Evolutionary conservation across 768 basidiomycete genomes (phyloP).

Genomic region (Psilocybe sp.): DNA sequence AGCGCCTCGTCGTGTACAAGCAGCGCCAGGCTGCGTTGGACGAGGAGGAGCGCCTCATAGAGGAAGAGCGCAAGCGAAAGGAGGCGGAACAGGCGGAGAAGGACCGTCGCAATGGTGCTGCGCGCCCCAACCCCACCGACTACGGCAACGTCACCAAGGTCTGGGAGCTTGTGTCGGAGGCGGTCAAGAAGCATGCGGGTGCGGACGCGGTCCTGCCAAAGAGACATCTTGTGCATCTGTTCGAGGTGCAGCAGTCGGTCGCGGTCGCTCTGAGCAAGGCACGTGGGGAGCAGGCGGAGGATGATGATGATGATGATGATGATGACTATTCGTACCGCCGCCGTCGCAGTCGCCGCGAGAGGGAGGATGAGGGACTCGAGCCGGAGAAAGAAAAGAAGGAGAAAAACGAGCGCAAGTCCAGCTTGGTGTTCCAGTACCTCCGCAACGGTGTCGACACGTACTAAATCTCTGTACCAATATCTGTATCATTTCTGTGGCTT

Average conservation of each 20-base stretch:
- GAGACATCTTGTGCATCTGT: conserved; percentile 19
- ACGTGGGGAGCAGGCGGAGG: conserved; percentile 4
- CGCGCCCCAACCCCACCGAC: neutral
- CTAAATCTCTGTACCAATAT: neutral
- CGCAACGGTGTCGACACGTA: neutral
- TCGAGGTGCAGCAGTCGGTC: conserved; percentile 24
- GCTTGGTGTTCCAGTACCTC: conserved; percentile 11
- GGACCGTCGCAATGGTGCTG: neutral
- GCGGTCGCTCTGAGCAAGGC: conserved; percentile 14
- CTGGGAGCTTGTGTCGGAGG: conserved; percentile 8
- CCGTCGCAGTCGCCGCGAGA: conserved; percentile 3
- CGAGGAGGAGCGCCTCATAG: neutral
- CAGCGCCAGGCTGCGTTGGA: neutral
- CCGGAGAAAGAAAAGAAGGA: conserved; percentile 8
- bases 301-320: neutral
- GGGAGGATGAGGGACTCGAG: conserved; percentile 13
- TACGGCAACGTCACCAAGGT: conserved; percentile 1
- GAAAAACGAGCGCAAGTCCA: neutral
- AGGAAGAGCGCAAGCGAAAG: conserved; percentile 5
- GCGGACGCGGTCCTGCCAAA: neutral
- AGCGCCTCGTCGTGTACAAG: neutral
- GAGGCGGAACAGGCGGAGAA: conserved; percentile 3
- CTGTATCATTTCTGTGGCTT: neutral
- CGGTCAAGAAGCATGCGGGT: neutral
- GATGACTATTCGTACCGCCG: neutral